Base-by-base conservation (phyloP, 345 rosid genomes). In the Hibiscus syriacus region DNA sequence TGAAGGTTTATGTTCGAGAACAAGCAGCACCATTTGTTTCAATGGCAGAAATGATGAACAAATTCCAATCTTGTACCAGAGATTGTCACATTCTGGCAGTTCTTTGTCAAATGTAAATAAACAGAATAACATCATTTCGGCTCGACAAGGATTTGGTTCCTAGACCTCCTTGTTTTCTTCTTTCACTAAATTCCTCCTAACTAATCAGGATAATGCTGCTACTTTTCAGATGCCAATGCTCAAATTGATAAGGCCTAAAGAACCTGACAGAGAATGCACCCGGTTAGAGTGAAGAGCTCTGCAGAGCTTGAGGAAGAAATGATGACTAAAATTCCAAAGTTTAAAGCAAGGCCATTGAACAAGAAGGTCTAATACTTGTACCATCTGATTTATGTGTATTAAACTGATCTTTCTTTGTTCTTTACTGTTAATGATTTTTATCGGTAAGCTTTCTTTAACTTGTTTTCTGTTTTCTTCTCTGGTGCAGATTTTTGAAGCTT, bases 291-390 rank as follows among this genome's bases (percentile, higher is more conserved):
- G 60, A 95, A 90, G 83, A 92, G 98, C 73, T 75, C 89, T 22
- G 88, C 90, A 3, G 99, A 95, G 78, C 82, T 92, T 66, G 99
- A 95, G 77, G 99, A 92, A 81, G 99, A 95, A 85, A 86, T 95
- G 94, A 80, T 95, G 92, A 86, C 98, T 53, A 90, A 92, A 76
- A 84, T 92, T 72, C 99, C 98, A 1, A 94, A 94, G 77, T 94
- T 94, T 76, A 92, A 88, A 85, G 99, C 99, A 67, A 84, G 97
- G 68, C 97, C 93, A 17, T 41, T 94, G 45, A 94, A 94, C 86
- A 94, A 88, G 83, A 94, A 90, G 98, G 99, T 90, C 6, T 52
- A 53, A 6, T 49, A 23, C 26, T 56, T 75, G n/a, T 16, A 17
- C 19, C 23, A 54, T 54, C 30, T 23, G 16, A 20, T 59, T 50